These are phyloP conservation scores for Alternaria rosae DNA, from an alignment of 2,329 filamentous ascomycete genomes.

Conservation along the genomic window DNA sequence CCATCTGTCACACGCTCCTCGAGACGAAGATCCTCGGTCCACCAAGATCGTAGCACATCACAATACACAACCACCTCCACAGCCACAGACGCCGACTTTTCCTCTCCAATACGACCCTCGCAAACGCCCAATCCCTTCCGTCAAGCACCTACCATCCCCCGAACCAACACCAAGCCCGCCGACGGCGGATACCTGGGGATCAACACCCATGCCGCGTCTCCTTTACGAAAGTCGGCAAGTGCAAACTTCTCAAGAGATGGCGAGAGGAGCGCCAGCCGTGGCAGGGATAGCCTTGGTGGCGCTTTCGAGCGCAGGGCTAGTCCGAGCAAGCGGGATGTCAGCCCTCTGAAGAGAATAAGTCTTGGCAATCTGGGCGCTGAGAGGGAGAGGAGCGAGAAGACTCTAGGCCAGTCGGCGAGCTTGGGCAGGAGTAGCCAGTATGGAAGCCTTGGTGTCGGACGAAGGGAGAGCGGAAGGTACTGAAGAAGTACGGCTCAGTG, in stretches of 20 bases:
- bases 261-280: conserved; percentile 19
- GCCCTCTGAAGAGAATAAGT: conserved; percentile 55
- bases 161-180: conserved; percentile 45
- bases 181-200: conserved; percentile 83
- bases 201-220: conserved; percentile 80
- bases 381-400: conserved; percentile 16
- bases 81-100: conserved; percentile 48
- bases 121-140: conserved; percentile 58
- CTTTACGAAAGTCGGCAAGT: conserved; percentile 78
- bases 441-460: conserved; percentile 31
- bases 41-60: conserved; percentile 32
- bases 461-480: conserved; percentile 41
- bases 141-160: conserved; percentile 60
- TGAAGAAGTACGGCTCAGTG: not conserved
- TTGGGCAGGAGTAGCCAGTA: conserved; percentile 32
- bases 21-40: conserved; percentile 37
- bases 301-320: conserved; percentile 40
- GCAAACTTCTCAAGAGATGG: conserved; percentile 57
- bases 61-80: conserved; percentile 50
- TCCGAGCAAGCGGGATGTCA: conserved; percentile 48
- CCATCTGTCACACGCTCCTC: conserved; percentile 25
- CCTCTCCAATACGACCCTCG: conserved; percentile 56
- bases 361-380: conserved; percentile 35
- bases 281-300: conserved; percentile 29
- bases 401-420: conserved; percentile 25